phyloP scores from a whole-genome alignment of 345 rosid genomes.

The Melastoma malabathricum region DNA sequence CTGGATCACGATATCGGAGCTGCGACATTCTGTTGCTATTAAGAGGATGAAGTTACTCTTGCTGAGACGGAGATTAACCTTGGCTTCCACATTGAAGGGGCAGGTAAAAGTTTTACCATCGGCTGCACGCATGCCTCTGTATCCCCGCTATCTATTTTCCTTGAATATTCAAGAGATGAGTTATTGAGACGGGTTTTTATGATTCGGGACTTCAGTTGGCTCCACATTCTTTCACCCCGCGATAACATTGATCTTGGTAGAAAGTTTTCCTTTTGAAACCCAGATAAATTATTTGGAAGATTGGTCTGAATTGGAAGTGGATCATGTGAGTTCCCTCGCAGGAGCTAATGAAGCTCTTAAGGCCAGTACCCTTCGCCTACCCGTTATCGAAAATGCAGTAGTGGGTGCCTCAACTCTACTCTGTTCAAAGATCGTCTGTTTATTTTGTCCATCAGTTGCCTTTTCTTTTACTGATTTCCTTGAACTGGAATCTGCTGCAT shows the following conservation, averaged over 20 bases:
- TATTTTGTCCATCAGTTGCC: background rate
- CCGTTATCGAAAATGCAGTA: constrained; percentile 61
- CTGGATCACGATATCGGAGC: constrained; percentile 71
- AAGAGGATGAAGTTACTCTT: constrained; percentile 69
- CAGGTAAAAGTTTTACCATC: constrained; percentile 47
- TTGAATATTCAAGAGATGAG: no score
- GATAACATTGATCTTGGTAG: background rate
- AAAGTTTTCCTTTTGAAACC: constrained; percentile 12
- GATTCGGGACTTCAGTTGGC: background rate
- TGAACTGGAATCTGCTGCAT: background rate
- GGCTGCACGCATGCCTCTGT: background rate
- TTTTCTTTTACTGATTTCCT: background rate
- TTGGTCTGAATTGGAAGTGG: constrained; percentile 69
- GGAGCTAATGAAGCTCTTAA: constrained; percentile 84
- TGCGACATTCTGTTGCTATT: constrained; percentile 69
- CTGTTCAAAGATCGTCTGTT: no score
- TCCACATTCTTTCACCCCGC: background rate
- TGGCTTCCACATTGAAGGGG: constrained; percentile 68
- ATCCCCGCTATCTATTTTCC: background rate
- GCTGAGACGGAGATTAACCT: constrained; percentile 72
- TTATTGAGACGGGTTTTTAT: no score
- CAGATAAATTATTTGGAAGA: constrained; percentile 59
- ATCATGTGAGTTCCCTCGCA: constrained; percentile 51
- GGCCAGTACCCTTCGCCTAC: constrained; percentile 97
- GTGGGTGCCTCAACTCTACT: constrained; percentile 20